A percentile compares a stretch with the other conserved stretches of the same genome.
phyloP scores from a whole-genome alignment of 306 rosid species.

The Gillenia trifoliata region DNA sequence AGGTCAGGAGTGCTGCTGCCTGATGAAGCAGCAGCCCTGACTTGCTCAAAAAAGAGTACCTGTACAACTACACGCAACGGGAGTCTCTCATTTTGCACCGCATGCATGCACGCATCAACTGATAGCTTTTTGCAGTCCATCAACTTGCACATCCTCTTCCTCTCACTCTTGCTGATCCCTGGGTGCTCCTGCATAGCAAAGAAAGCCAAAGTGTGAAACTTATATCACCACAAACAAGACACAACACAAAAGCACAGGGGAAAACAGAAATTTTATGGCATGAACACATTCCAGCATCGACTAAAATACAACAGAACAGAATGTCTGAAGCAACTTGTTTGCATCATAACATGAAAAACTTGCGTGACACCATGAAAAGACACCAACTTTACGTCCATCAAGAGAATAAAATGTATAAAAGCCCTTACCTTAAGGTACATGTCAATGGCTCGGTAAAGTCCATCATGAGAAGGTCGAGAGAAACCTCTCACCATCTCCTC shows the following conservation, averaged over 20 bases:
- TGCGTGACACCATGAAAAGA: background rate
- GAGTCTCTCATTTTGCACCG: conserved; percentile 92
- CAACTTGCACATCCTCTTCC: conserved; percentile 84
- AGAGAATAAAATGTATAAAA: conserved; percentile 3
- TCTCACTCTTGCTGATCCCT: conserved; percentile 76
- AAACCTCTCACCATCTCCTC: conserved; percentile 64
- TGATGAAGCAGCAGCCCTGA: conserved; percentile 65
- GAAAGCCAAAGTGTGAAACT: conserved; percentile 2
- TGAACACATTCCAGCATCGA: background rate
- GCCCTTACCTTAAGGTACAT: conserved; percentile 80
- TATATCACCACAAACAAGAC: conserved; percentile 1
- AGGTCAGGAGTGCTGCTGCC: conserved; percentile 96
- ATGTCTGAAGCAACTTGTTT: background rate
- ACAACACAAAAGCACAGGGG: background rate
- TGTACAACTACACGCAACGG: conserved; percentile 93
- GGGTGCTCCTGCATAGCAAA: conserved; percentile 66
- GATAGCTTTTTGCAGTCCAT: conserved; percentile 92
- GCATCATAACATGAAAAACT: conserved; percentile 6
- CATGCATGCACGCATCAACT: conserved; percentile 87
- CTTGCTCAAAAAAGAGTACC: conserved; percentile 91
- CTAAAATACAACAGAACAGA: background rate
- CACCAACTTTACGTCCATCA: background rate
- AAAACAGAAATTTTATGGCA: background rate
- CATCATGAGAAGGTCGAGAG: conserved; percentile 80
- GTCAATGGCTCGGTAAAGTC: conserved; percentile 87